Evolutionary conservation across 306 rosid species (phyloP), one percentile per base, ranked within the genome.

Genomic region (Fragaria vesca): DNA sequence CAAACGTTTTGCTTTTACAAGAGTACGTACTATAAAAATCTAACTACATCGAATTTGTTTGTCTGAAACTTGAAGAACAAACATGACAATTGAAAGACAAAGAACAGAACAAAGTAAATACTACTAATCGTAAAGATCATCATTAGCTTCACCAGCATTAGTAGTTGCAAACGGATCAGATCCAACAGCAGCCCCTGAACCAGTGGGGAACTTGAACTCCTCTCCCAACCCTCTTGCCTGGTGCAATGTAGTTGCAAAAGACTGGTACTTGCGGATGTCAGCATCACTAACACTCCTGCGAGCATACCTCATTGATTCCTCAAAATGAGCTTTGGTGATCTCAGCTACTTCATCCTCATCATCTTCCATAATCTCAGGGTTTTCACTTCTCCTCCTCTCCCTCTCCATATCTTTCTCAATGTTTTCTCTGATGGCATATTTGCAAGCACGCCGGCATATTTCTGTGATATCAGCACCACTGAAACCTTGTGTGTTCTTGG

Each of bases 381-480:
- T 76, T 1, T 76, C 81, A 15, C 45, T 76, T 65, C 75, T 76
- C 74, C 62, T 76, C 61, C 75, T 77, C 75, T 82, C 79, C 79
- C 72, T 74, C 82, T 74, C 77, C 12, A 74, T 74, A 34, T 83
- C 86, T 76, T 79, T 78, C 51, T 78, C 76, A 67, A 74, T 82
- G 54, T 73, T 74, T 72, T 82, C 82, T 68, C 82, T 82, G 26
- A 78, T 78, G 15, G 82, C 85, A 73, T 82, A 82, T 58, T 82
- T 82, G 85, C 79, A 82, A 67, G 82, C 76, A 40, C 79, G 79
- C 76, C 78, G 85, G 76, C 82, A 82, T 46, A 78, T 81, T 76
- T 81, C 81, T 18, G 84, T 81, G 62, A 81, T 81, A 42, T 81
- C 84, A 50, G 78, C 80, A n/a, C 85, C 85, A 78, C 82, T 82